Base-by-base conservation (phyloP, 768 basidiomycete species). In the Mycena latifolia region DNA sequence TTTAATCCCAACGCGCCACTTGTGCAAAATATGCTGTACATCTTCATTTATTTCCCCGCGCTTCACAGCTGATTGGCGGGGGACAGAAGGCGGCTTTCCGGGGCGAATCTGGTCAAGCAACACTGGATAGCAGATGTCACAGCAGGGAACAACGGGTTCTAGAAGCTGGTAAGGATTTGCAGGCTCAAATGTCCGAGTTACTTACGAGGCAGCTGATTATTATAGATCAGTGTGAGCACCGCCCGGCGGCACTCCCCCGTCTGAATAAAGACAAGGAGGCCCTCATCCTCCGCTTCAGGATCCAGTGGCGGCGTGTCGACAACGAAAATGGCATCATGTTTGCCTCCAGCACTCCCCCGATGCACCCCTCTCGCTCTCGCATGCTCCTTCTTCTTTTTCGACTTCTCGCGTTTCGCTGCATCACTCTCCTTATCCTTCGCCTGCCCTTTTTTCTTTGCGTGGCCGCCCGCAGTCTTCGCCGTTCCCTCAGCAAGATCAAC, bases 311-410 rank as follows among this genome's bases (percentile, higher is more conserved):
- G 56, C 0, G 56, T 58, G 6, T 58, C 46, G 0, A 20, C 3
- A 1, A 58, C 46, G 17, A 56, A 46, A 12, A 56, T 31, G 10
- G 27, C n/a, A 15, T 56, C 55, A 10, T 56, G 55, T 39, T 56
- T 56, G 31, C 31, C 31, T 9, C 55, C 55, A 15, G 37, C 55
- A 5, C 11, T 29, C 10, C 56, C 56, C 15, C 46, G 56, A 8
- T 48, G 20, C 8, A 58, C 56, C 2, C 56, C 56, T 1, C 46
- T 20, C 0, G n/a, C 20, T 17, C 37, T 48, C 3, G 56, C 56
- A 28, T 58, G n/a, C 0, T 22, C 31, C 33, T 58, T 58, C 3
- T 20, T 22, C 33, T 48, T 56, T n/a, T 56, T 37, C 18, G 43
- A 20, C 29, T n/a, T 17, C 8, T 15, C 5, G 14, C 24, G 46